A percentile compares a stretch with the other conserved stretches of the same genome.
Evolutionary conservation across 768 basidiomycete species (phyloP).

Genomic region (Amylocystis lapponica): DNA sequence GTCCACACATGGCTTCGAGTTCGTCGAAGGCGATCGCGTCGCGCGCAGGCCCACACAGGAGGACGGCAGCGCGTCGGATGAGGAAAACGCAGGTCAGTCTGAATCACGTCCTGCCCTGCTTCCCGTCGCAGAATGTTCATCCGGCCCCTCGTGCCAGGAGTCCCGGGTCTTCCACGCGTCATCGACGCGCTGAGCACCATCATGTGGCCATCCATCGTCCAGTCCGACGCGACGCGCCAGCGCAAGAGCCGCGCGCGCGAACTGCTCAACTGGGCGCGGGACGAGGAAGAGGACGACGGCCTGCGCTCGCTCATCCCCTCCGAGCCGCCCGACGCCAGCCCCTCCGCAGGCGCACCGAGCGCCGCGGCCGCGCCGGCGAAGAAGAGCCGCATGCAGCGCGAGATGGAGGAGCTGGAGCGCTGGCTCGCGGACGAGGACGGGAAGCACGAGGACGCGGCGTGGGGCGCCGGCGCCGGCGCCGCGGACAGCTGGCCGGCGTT

Average conservation of each 20-base stretch:
- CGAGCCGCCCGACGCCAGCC: conserved; percentile 12
- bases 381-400: conserved; percentile 35
- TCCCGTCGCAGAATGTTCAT: background rate
- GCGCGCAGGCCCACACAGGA: conserved; percentile 14
- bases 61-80: conserved; percentile 11
- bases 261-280: conserved; percentile 37
- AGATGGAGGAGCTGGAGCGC: conserved; percentile 53
- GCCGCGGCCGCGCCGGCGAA: background rate
- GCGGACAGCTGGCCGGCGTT: conserved; percentile 14
- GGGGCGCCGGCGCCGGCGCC: conserved; percentile 10
- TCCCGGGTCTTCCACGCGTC: conserved; percentile 55
- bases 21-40: conserved; percentile 48
- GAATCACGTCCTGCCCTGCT: background rate
- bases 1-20: conserved; percentile 71
- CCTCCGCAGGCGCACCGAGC: conserved; percentile 9
- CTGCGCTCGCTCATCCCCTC: conserved; percentile 25
- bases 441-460: conserved; percentile 13
- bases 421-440: conserved; percentile 55
- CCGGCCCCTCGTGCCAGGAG: conserved; percentile 6
- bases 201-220: conserved; percentile 82
- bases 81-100: conserved; percentile 17
- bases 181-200: conserved; percentile 78
- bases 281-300: conserved; percentile 33
- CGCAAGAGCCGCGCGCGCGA: conserved; percentile 27
- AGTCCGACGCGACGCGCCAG: conserved; percentile 24